Base-by-base conservation (phyloP, 2,329 filamentous ascomycete species). In the Pseudogymnoascus sp. region DNA sequence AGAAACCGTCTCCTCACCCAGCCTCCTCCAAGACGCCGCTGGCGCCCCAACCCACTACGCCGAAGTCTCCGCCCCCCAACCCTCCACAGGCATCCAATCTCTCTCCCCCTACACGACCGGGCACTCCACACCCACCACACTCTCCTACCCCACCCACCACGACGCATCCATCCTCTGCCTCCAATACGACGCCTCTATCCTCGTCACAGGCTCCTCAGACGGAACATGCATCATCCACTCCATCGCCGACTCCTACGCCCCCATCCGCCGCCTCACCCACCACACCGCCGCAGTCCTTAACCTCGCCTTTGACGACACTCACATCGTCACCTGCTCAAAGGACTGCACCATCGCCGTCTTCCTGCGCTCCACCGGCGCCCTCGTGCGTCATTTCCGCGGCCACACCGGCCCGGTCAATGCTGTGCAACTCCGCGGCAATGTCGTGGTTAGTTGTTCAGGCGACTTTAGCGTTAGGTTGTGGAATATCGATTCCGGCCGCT, bases 301-400 rank as follows among this genome's bases (percentile, higher is more conserved):
- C 72, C 86, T 99, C 8, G 93, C 91, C 66, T 93, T 99, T 67
- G 92, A 99, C 72, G 85, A 91, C 66, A 87, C 88, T 69, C 88
- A 96, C 75, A 97, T 99, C 69, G 88, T 97, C 59, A 97, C 93
- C 4, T 99, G 94, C 79, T 96, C 91, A 73, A 99, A 99, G 76
- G 94, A 99, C 75, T 86, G 88, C 40, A 92, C 84, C 65, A 96
- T 99, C 72, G 95, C 92, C 71, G 87, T 99, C 25, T 97, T 93
- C 93, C 90, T 96, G 71, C 89, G 94, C 52, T 77, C 83, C 61
- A 94, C 90, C 0, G 90, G 91, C 36, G 77, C 78, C 8, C 80
- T 95, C 55, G 75, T 96, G 58, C 90, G 89, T 70, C 88, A 90
- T 69, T 82, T 99, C 58, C 83, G 84, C 36, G 94, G 93, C 6